These are phyloP conservation scores for Somion occarium DNA, from an alignment of 1,284 basidiomycete genomes.

Conservation along the genomic window DNA sequence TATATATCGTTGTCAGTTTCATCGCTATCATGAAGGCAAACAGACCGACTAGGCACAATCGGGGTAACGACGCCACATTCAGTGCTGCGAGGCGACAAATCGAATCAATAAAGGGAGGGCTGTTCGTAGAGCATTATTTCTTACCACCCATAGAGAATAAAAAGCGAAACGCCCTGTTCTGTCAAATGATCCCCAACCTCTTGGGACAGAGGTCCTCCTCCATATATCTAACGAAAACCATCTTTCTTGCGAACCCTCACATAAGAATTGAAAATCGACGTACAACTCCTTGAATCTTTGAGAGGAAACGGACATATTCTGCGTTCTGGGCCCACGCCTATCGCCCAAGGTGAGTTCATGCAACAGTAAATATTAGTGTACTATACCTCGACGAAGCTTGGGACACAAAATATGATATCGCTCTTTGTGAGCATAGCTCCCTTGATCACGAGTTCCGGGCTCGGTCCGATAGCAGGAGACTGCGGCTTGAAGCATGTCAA, in stretches of 20 bases:
- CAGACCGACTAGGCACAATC: conserved; percentile 3
- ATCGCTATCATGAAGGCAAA: neutral
- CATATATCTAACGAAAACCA: conserved; percentile 21
- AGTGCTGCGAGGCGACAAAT: too few relatives aligned
- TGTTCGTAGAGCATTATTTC: conserved; percentile 5
- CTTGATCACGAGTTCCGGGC: conserved; percentile 15
- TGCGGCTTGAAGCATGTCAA: conserved; percentile 15
- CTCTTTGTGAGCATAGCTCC: conserved; percentile 11
- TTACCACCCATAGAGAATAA: conserved; percentile 25
- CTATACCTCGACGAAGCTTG: conserved; percentile 18
- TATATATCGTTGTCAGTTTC: neutral
- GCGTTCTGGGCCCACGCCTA: conserved; percentile 8
- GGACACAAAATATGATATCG: conserved; percentile 18
- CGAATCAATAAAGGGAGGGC: neutral
- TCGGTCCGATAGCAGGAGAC: conserved; percentile 16
- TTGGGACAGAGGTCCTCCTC: conserved; percentile 26
- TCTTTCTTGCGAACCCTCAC: conserved; percentile 5
- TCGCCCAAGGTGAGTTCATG: neutral
- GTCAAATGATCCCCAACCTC: conserved; percentile 24
- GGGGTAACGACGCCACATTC: conserved; percentile 6
- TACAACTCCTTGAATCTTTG: conserved; percentile 11
- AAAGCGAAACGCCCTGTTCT: conserved; percentile 21
- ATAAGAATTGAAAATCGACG: neutral
- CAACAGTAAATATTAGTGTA: neutral
- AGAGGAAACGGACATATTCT: conserved; percentile 6